These are phyloP conservation scores for Centella asiatica DNA, from an alignment of 129 eudicot genomes.

Conservation along the genomic window DNA sequence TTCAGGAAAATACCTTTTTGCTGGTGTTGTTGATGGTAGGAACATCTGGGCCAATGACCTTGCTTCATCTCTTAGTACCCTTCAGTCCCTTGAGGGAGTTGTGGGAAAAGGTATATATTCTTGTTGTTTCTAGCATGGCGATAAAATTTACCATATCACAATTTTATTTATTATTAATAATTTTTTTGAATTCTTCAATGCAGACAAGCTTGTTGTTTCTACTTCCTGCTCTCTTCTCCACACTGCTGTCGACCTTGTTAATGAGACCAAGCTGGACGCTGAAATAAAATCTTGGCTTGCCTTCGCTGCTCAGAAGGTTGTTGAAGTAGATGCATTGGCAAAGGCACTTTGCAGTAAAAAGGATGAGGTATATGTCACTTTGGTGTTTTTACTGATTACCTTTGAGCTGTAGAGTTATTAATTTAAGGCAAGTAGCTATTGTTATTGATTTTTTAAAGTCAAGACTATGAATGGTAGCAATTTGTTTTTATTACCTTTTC, in stretches of 20 bases:
- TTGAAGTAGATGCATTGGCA: slow-evolving; percentile 93
- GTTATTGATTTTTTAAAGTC: not conserved
- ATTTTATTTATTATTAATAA: not conserved
- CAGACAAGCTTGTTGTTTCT: slow-evolving; percentile 95
- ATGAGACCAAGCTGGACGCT: slow-evolving; percentile 76
- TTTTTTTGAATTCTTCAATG: slow-evolving; percentile 1
- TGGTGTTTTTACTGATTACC: not conserved
- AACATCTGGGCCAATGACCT: slow-evolving; percentile 98
- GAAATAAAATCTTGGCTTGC: slow-evolving; percentile 96
- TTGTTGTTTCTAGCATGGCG: slow-evolving; percentile 5
- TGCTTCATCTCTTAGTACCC: slow-evolving; percentile 50
- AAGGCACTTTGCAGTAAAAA: slow-evolving; percentile 76
- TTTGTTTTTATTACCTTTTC: not conserved
- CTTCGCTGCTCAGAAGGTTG: slow-evolving; percentile 92
- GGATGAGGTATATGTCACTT: slow-evolving; percentile 53
- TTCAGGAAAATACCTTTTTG: slow-evolving; percentile 61
- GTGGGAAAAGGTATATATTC: slow-evolving; percentile 70
- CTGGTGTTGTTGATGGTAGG: slow-evolving; percentile 95
- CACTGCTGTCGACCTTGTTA: slow-evolving; percentile 92
- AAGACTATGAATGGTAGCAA: not conserved
- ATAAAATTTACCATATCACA: slow-evolving; percentile 9
- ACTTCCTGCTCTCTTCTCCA: slow-evolving; percentile 93
- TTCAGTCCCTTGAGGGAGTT: slow-evolving; percentile 65
- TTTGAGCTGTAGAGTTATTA: not conserved
- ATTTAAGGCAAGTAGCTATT: not conserved